These are phyloP conservation scores for Fusarium brachygibbosum DNA, from an alignment of 2,329 filamentous ascomycete genomes.

Conservation along the genomic window DNA sequence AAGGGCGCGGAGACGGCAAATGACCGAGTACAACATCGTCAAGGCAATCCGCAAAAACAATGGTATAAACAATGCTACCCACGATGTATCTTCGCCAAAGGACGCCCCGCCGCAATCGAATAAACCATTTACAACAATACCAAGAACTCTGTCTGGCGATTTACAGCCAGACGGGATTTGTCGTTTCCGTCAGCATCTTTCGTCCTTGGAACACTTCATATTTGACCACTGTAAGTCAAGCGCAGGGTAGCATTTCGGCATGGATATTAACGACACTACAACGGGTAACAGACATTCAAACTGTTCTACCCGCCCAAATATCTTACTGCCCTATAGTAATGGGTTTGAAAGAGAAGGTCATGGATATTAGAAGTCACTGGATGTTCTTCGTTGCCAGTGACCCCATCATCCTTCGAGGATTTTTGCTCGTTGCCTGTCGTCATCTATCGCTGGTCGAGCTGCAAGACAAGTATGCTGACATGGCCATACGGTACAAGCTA, in stretches of 20 bases:
- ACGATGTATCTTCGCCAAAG: fast-evolving
- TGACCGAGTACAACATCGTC: background rate
- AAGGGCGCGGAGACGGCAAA: background rate
- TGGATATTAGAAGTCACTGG: slow-evolving; percentile 10
- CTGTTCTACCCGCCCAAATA: slow-evolving; percentile 4
- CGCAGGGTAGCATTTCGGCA: background rate
- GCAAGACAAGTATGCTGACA: background rate
- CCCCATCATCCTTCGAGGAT: background rate
- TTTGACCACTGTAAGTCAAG: slow-evolving; percentile 14
- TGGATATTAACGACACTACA: fast-evolving
- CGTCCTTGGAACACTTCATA: background rate
- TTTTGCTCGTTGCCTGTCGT: slow-evolving; percentile 7
- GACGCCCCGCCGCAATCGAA: fast-evolving
- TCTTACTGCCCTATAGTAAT: background rate
- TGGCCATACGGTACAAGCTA: slow-evolving; percentile 10
- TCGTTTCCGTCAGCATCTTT: background rate
- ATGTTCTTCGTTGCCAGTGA: slow-evolving; percentile 15
- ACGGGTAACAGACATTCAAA: background rate
- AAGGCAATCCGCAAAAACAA: background rate
- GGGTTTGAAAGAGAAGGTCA: background rate
- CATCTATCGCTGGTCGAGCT: slow-evolving; percentile 5
- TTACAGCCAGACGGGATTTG: background rate
- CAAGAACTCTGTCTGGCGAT: background rate
- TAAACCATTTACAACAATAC: background rate
- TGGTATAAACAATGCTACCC: fast-evolving